phyloP scores from a whole-genome alignment of 2,329 filamentous ascomycete species.

The Phoma herbarum region DNA sequence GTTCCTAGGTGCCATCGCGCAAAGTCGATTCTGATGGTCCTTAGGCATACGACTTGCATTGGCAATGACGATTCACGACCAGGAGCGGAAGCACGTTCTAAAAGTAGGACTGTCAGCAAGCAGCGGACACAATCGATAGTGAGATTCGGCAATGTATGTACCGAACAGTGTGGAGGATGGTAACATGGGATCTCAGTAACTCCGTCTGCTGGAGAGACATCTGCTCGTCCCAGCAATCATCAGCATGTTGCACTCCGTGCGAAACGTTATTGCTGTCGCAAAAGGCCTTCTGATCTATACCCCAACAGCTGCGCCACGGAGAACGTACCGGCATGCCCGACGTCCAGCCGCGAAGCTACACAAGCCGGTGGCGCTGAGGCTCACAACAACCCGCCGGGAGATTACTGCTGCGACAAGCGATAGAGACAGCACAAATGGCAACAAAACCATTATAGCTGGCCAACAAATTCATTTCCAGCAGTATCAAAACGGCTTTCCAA shows the following conservation, averaged over 20 bases:
- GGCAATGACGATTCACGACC: neutral
- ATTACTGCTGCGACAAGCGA: constrained; percentile 22
- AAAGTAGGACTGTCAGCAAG: constrained; percentile 11
- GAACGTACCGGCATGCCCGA: neutral
- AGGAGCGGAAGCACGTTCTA: constrained; percentile 8
- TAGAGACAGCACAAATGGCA: neutral
- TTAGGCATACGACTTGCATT: neutral
- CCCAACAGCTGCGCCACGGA: neutral
- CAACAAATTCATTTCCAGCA: neutral
- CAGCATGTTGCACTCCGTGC: neutral
- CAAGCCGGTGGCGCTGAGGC: neutral
- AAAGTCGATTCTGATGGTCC: neutral
- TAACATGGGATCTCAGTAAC: neutral
- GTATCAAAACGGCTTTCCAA: constrained; percentile 31
- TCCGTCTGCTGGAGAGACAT: neutral
- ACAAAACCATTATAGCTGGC: neutral
- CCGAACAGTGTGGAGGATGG: constrained; percentile 5
- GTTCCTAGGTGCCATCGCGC: neutral
- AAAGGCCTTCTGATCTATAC: neutral
- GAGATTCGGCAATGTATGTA: constrained; percentile 10
- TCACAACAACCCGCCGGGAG: neutral
- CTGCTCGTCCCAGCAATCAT: neutral
- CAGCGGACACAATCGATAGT: constrained; percentile 3
- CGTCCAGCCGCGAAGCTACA: neutral
- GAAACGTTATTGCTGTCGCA: neutral